Percentiles rank a stretch among this genome's conserved stretches.
phyloP scores from a whole-genome alignment of 805 yeast genomes.

The Teunomyces pallodes region DNA sequence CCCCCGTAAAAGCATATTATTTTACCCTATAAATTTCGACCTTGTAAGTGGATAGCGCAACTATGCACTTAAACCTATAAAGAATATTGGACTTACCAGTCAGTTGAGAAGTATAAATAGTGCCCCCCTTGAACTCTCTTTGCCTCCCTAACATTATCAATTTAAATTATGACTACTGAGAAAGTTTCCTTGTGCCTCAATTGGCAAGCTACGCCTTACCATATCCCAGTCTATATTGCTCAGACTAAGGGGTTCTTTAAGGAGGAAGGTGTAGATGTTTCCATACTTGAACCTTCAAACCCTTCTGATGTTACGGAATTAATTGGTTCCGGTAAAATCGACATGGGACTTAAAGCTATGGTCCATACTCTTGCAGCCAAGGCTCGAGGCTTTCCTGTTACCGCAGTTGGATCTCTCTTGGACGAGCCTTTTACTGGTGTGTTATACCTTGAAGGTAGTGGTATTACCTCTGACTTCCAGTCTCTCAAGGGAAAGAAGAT shows the following conservation, averaged over 20 bases:
- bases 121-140: background rate
- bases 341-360: conserved; percentile 61
- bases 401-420: conserved; percentile 52
- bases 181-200: conserved; percentile 51
- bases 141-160: background rate
- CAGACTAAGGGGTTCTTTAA: conserved; percentile 49
- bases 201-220: conserved; percentile 58
- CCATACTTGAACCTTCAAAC: conserved; percentile 54
- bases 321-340: conserved; percentile 55
- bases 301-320: conserved; percentile 59
- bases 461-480: conserved; percentile 49
- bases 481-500: conserved; percentile 52
- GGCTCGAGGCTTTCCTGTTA: conserved; percentile 57
- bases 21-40: background rate
- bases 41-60: background rate
- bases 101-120: background rate
- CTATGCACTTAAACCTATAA: background rate
- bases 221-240: conserved; percentile 51
- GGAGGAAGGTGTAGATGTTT: conserved; percentile 49
- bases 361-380: conserved; percentile 59
- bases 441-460: conserved; percentile 48
- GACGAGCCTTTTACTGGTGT: conserved; percentile 61
- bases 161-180: conserved; percentile 35
- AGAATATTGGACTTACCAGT: background rate
- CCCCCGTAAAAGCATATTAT: background rate